phyloP scores from a whole-genome alignment of 2,329 filamentous ascomycete genomes.

The Parastagonospora nodorum region DNA sequence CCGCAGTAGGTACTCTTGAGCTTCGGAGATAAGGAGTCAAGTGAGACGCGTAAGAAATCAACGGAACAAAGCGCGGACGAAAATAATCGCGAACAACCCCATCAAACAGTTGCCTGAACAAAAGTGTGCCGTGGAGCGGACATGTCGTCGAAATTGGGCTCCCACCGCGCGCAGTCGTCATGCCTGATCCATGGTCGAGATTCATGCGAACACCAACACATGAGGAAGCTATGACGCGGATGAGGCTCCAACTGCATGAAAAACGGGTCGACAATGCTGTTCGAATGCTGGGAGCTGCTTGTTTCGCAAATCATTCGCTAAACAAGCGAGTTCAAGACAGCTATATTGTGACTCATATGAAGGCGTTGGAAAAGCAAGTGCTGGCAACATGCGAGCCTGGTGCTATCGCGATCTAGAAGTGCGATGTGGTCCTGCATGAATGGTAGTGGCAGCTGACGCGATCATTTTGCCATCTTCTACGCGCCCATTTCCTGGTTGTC shows the following conservation, averaged over 20 bases:
- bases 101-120: slow-evolving; percentile 18
- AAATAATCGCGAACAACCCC: slow-evolving; percentile 5
- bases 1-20: neutral
- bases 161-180: slow-evolving; percentile 10
- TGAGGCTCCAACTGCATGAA: slow-evolving; percentile 18
- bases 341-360: slow-evolving; percentile 27
- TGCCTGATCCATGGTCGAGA: slow-evolving; percentile 17
- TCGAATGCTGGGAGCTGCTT: slow-evolving; percentile 18
- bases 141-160: slow-evolving; percentile 5
- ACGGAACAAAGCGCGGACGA: neutral
- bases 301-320: slow-evolving; percentile 21
- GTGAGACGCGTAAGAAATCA: slow-evolving; percentile 9
- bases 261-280: slow-evolving; percentile 25
- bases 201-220: slow-evolving; percentile 15
- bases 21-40: slow-evolving; percentile 6
- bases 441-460: slow-evolving; percentile 4
- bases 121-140: neutral
- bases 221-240: slow-evolving; percentile 25
- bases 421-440: neutral
- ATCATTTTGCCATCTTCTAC: slow-evolving; percentile 3
- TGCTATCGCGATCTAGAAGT: neutral
- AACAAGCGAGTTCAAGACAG: slow-evolving; percentile 15
- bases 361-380: neutral
- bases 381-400: neutral
- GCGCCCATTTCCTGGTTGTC: too few species aligned